A percentile compares a stretch with the other conserved stretches of the same genome.
Conservation (phyloP, 495 filamentous ascomycete species). For the Podospora sp. region DNA sequence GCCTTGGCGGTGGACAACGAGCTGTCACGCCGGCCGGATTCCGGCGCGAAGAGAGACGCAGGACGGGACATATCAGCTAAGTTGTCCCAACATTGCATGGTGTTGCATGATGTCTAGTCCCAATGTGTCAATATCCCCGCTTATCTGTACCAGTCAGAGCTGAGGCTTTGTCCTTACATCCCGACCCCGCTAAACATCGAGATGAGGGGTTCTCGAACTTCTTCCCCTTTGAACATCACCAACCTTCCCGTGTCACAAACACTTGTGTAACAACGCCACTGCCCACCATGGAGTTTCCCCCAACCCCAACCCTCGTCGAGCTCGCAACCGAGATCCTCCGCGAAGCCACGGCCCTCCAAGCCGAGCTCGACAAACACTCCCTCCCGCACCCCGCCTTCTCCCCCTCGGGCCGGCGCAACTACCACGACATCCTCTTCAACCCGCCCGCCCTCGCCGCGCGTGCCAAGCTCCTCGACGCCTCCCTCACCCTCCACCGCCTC, state of each 20-base stretch:
- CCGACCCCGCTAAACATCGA: too few relatives aligned
- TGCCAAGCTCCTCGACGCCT: constrained; percentile 2
- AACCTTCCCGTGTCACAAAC: background rate
- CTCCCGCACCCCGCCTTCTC: constrained; percentile 9
- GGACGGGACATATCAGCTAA: too few relatives aligned
- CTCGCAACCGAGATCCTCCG: constrained; percentile 7
- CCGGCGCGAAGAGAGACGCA: too few relatives aligned
- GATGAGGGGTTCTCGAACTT: too few relatives aligned
- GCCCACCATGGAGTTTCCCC: background rate
- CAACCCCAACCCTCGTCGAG: background rate
- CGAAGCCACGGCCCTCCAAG: constrained; percentile 6
- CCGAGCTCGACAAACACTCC: constrained; percentile 1
- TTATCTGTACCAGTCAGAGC: too few relatives aligned
- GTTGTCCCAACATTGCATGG: too few relatives aligned
- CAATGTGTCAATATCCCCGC: too few relatives aligned
- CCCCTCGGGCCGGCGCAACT: background rate
- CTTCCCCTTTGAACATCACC: background rate
- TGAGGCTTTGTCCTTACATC: too few relatives aligned
- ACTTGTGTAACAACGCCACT: background rate
- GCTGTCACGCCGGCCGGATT: too few relatives aligned
- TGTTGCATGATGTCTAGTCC: too few relatives aligned
- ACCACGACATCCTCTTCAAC: constrained; percentile 16
- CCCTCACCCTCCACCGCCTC: constrained; percentile 1
- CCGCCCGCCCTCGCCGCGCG: constrained; percentile 5
- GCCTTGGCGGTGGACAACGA: too few relatives aligned